These are phyloP conservation scores for Aurantiochytrium sp. DNA, from an alignment of 108 stramenopile genomes.

Conservation along the genomic window DNA sequence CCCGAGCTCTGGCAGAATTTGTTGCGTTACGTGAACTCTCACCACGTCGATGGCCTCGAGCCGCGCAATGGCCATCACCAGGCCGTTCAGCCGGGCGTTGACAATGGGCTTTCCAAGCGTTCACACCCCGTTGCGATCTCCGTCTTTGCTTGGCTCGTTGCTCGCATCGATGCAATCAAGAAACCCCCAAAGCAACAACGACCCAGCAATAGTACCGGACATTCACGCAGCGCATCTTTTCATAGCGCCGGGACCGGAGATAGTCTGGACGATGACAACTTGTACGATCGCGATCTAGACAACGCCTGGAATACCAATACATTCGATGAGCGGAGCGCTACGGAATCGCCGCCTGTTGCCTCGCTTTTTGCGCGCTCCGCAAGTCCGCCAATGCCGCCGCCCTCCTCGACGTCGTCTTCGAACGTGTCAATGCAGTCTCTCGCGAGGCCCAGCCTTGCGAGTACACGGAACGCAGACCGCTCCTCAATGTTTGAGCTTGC, in stretches of 20 bases:
- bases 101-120: background rate
- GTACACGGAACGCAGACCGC: background rate
- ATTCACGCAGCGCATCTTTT: background rate
- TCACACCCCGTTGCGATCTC: background rate
- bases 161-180: background rate
- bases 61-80: background rate
- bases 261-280: background rate
- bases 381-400: no score
- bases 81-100: background rate
- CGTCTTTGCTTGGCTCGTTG: background rate
- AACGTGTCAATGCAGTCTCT: no score
- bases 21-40: background rate
- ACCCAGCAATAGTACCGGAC: background rate
- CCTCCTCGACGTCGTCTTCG: no score
- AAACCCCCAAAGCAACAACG: no score
- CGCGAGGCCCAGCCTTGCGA: no score
- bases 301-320: background rate
- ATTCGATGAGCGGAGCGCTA: background rate
- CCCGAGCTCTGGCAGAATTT: background rate
- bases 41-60: constrained; percentile 1
- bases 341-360: background rate
- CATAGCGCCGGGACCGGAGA: background rate
- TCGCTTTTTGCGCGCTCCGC: no score
- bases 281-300: no score
- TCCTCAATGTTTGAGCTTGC: background rate